A percentile compares a stretch with the other conserved stretches of the same genome.
Evolutionary conservation across 495 filamentous ascomycete genomes (phyloP).

Genomic region (Trypethelium eluteriae): DNA sequence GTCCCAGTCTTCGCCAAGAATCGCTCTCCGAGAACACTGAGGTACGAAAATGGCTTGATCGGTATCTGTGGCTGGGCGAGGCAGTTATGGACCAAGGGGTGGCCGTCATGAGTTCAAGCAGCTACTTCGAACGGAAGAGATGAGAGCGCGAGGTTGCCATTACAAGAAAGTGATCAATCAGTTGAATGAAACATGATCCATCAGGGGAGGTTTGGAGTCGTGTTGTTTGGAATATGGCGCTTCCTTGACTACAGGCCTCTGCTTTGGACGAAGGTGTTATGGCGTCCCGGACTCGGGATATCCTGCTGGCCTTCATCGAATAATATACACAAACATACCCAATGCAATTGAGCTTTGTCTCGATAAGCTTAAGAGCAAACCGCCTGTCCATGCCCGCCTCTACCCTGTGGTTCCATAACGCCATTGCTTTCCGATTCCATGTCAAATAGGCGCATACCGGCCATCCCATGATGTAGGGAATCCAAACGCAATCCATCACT

Average conservation of each 20-base stretch:
- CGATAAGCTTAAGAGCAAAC: too few species aligned
- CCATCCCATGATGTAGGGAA: too few species aligned
- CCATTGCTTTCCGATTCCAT: too few species aligned
- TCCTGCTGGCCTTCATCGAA: background rate
- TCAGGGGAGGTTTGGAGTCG: background rate
- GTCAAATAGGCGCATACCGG: too few species aligned
- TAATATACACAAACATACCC: background rate
- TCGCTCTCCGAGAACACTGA: constrained; percentile 78
- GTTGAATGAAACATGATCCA: background rate
- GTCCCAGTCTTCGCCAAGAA: constrained; percentile 81
- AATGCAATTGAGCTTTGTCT: background rate
- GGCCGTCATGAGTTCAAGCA: constrained; percentile 75
- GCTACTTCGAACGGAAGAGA: constrained; percentile 82
- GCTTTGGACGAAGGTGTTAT: background rate
- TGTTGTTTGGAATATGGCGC: background rate
- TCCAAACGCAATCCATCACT: too few species aligned
- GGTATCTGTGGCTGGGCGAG: constrained; percentile 91
- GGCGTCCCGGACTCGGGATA: background rate
- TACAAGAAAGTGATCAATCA: background rate
- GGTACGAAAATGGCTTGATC: constrained; percentile 83
- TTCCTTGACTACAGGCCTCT: background rate
- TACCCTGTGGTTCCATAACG: background rate
- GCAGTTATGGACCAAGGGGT: constrained; percentile 98
- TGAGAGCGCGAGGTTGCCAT: constrained; percentile 36
- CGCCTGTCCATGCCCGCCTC: background rate